These are phyloP conservation scores for Fagopyrum tataricum DNA, from an alignment of 148 eudicot species.

Conservation along the genomic window DNA sequence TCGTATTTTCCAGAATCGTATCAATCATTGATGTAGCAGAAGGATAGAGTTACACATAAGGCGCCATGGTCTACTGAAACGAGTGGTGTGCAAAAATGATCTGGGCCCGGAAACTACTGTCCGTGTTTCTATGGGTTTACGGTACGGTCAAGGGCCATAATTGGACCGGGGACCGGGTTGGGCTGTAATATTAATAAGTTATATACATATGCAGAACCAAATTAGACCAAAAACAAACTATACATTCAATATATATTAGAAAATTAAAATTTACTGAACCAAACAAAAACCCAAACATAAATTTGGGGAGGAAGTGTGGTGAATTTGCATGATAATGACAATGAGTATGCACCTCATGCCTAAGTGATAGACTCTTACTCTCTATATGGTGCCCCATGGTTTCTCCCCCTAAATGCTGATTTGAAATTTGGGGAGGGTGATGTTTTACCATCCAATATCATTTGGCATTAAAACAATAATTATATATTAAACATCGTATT, in stretches of 20 bases:
- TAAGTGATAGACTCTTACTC: neutral
- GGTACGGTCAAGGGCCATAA: too few species aligned
- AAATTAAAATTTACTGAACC: too few species aligned
- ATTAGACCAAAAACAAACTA: too few species aligned
- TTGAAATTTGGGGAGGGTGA: neutral
- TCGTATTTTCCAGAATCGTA: neutral
- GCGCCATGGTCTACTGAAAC: neutral
- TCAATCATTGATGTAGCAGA: neutral
- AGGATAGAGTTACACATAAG: neutral
- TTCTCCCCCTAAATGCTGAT: neutral
- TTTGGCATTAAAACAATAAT: neutral
- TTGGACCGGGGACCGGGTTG: too few species aligned
- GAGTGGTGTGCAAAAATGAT: too few species aligned
- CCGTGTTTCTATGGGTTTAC: too few species aligned
- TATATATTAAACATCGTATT: neutral
- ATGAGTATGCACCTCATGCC: neutral
- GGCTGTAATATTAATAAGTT: too few species aligned
- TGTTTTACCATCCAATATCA: neutral
- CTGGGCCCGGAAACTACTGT: too few species aligned
- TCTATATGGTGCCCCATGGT: neutral
- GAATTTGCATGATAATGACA: neutral
- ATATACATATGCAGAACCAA: too few species aligned
- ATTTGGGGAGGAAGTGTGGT: neutral
- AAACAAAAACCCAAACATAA: too few species aligned
- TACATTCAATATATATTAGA: too few species aligned